phyloP scores from a whole-genome alignment of 306 rosid species.

The Arachis hypogaea region DNA sequence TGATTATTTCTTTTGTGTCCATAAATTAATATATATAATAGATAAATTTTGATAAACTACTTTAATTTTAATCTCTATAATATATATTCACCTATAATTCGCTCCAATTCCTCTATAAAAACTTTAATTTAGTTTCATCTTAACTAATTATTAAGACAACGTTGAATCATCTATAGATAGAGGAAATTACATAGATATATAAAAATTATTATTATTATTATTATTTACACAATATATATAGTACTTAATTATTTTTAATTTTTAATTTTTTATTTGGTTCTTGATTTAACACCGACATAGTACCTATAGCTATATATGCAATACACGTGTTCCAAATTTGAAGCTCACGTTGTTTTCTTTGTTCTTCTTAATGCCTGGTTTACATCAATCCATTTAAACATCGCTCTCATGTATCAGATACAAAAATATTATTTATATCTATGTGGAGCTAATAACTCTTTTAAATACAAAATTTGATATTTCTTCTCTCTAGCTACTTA shows the following conservation, averaged over 20 bases:
- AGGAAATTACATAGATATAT: neutral
- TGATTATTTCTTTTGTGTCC: no score
- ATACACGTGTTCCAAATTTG: neutral
- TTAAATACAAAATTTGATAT: no score
- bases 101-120: no score
- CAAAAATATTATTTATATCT: neutral
- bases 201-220: neutral
- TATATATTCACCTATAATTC: no score
- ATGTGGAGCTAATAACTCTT: no score
- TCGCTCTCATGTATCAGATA: neutral
- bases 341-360: constrained; percentile 13
- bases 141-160: no score
- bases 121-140: no score
- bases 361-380: constrained; percentile 22
- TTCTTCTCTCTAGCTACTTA: no score
- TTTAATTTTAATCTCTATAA: no score
- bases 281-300: constrained; percentile 26
- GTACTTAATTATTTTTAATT: neutral
- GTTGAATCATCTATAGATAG: no score
- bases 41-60: no score
- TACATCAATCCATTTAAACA: constrained; percentile 18
- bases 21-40: no score
- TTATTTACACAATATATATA: neutral
- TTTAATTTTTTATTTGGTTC: neutral
- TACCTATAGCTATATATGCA: neutral